Evolutionary conservation across 306 rosid species (phyloP).

Genomic region (Trifolium dubium): DNA sequence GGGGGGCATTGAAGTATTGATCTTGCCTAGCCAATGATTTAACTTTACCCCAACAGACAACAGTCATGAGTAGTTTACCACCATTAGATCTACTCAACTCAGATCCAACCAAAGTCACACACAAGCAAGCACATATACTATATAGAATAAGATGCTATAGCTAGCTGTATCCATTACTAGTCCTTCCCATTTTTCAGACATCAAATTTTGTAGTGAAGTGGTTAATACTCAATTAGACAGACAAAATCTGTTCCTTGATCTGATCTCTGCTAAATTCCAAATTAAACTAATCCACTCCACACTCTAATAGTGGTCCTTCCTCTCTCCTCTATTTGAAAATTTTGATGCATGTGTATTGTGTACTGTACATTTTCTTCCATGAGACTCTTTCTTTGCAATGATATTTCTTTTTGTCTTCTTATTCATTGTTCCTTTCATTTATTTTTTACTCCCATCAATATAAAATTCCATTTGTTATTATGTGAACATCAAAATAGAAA

Average conservation of each 20-base stretch:
- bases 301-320: slow-evolving; percentile 32
- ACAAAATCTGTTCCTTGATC: slow-evolving; percentile 30
- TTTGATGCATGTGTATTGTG: slow-evolving; percentile 31
- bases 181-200: slow-evolving; percentile 24
- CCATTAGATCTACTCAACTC: slow-evolving; percentile 15
- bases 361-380: slow-evolving; percentile 25
- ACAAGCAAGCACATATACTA: not conserved
- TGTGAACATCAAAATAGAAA: no score
- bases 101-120: slow-evolving; percentile 33
- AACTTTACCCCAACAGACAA: not conserved
- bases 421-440: not conserved
- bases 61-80: not conserved
- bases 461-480: no score
- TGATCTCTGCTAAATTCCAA: slow-evolving; percentile 27
- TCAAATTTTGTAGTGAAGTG: slow-evolving; percentile 29
- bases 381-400: slow-evolving; percentile 36
- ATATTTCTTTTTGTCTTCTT: slow-evolving; percentile 30
- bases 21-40: not conserved
- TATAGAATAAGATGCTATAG: slow-evolving; percentile 1
- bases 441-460: not conserved
- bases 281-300: slow-evolving; percentile 32
- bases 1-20: not conserved
- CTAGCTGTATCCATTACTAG: slow-evolving; percentile 34
- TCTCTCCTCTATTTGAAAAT: not conserved
- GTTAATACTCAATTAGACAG: slow-evolving; percentile 25